A percentile compares a stretch with the other conserved stretches of the same genome.
These are phyloP conservation scores for Lathyrus oleraceus DNA, from an alignment of 306 rosid genomes.

Conservation along the genomic window DNA sequence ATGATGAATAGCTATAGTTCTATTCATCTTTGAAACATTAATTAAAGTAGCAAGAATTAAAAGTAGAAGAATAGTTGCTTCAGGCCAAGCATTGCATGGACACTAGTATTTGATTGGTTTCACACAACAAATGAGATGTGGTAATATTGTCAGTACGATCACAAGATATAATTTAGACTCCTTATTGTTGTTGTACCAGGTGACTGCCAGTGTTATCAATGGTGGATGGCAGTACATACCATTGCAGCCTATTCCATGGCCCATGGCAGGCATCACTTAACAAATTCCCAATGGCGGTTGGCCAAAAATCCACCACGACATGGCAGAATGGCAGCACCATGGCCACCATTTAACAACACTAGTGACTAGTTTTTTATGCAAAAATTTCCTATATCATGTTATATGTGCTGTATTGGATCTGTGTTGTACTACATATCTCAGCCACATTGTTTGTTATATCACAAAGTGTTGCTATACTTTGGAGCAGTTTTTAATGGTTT, in stretches of 20 bases:
- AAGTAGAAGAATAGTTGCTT: not conserved
- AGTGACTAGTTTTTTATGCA: not conserved
- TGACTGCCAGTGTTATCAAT: not conserved
- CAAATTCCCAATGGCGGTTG: not conserved
- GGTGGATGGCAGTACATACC: not conserved
- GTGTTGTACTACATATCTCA: not conserved
- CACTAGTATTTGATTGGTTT: not conserved
- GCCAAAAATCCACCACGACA: not conserved
- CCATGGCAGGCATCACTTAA: not conserved
- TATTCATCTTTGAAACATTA: not conserved
- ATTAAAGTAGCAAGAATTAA: not conserved
- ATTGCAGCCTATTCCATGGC: not conserved
- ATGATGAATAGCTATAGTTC: not conserved
- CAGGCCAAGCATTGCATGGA: not conserved
- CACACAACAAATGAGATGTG: not conserved
- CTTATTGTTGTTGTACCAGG: not conserved
- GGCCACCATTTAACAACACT: not conserved
- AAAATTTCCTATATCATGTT: not conserved
- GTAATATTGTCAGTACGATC: not conserved
- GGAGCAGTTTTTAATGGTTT: too few species aligned
- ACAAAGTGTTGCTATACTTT: too few species aligned
- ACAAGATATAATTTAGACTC: constrained; percentile 3
- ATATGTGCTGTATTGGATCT: not conserved
- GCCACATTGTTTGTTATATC: too few species aligned
- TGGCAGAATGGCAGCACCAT: not conserved